A percentile compares a stretch with the other conserved stretches of the same genome.
Conservation (phyloP, 257 asterid genomes). For the Solanum lycopersicoides region DNA sequence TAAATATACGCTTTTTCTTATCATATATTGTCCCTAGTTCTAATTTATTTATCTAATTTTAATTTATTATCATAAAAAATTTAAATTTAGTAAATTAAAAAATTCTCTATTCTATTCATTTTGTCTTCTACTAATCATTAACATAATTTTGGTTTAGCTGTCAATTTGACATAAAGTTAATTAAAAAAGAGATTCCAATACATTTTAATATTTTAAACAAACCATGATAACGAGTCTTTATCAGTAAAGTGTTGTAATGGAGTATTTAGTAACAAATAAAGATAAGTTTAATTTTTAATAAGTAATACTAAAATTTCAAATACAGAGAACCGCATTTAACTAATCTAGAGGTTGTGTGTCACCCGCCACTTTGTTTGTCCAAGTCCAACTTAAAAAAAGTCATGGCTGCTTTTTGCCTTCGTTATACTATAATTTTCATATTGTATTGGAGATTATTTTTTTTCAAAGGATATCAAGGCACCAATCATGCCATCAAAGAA, state of each 20-base stretch:
- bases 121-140: not conserved
- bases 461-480: not conserved
- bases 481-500: not conserved
- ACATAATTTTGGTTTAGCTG: not conserved
- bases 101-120: not conserved
- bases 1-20: not conserved
- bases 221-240: not conserved
- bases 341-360: not conserved
- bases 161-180: not conserved
- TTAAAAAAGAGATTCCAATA: not conserved
- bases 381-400: not conserved
- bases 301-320: not conserved
- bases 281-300: not conserved
- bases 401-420: not conserved
- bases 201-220: not conserved
- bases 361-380: not conserved
- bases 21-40: too few species aligned
- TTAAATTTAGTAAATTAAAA: too few species aligned
- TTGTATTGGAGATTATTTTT: not conserved
- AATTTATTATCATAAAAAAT: fast-evolving
- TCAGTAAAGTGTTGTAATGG: not conserved
- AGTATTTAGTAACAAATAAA: not conserved
- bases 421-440: not conserved
- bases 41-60: too few species aligned
- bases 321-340: not conserved